Percentiles rank a stretch among this genome's conserved stretches.
Conservation (phyloP, 306 rosid species). For the Casuarina glauca region DNA sequence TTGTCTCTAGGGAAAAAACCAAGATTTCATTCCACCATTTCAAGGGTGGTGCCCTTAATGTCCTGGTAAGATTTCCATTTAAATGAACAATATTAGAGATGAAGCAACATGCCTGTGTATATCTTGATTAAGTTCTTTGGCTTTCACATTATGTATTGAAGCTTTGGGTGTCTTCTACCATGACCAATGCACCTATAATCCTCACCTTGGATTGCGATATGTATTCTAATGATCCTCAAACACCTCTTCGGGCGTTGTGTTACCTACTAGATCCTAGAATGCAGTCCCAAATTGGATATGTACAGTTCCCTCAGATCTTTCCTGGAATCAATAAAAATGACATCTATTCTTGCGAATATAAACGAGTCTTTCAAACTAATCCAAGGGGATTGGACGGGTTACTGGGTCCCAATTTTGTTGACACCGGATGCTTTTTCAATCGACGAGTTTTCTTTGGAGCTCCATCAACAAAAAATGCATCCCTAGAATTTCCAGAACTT, state of each 20-base stretch:
- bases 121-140: not conserved
- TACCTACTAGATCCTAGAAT: constrained; percentile 31
- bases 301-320: constrained; percentile 48
- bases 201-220: constrained; percentile 44
- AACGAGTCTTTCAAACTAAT: not conserved
- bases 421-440: constrained; percentile 41
- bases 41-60: constrained; percentile 57
- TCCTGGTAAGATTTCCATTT: constrained; percentile 25
- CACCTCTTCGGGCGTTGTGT: constrained; percentile 37
- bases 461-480: constrained; percentile 16
- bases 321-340: constrained; percentile 35
- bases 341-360: constrained; percentile 28
- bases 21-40: constrained; percentile 37
- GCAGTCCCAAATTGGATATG: constrained; percentile 8
- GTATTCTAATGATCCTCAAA: constrained; percentile 45
- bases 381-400: constrained; percentile 38
- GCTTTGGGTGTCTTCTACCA: constrained; percentile 51
- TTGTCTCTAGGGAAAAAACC: constrained; percentile 45
- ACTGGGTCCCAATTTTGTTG: constrained; percentile 29
- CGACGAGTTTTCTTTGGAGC: constrained; percentile 43
- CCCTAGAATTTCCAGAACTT: constrained; percentile 20
- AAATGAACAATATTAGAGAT: too few relatives aligned
- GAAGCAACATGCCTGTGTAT: too few relatives aligned
- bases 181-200: constrained; percentile 48
- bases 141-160: not conserved